phyloP scores from a whole-genome alignment of 1,139 yeast genomes.

The Nakaseomyces glabratus region DNA sequence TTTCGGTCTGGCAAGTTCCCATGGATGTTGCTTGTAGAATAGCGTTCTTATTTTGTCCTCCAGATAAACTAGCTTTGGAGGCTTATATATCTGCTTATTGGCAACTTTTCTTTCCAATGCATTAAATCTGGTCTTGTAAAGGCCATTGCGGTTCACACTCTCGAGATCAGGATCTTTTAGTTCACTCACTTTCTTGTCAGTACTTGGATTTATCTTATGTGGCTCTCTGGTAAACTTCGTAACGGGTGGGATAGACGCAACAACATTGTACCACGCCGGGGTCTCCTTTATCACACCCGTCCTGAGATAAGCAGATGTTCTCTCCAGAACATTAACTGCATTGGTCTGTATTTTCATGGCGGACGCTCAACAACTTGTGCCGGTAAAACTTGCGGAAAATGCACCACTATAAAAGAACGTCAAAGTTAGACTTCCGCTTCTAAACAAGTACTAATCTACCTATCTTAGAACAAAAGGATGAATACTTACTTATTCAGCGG shows the following conservation, averaged over 20 bases:
- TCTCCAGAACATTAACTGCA: constrained; percentile 64
- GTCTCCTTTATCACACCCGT: constrained; percentile 56
- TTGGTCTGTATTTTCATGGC: constrained; percentile 58
- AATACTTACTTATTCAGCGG: too few species aligned
- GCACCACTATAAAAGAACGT: too few species aligned
- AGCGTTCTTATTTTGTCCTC: constrained; percentile 78
- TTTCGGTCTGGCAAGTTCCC: constrained; percentile 97
- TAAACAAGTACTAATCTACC: too few species aligned
- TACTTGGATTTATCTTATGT: constrained; percentile 34
- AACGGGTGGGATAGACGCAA: constrained; percentile 71
- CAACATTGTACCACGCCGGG: constrained; percentile 84
- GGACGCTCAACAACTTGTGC: too few species aligned
- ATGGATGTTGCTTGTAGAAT: constrained; percentile 90
- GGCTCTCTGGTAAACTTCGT: constrained; percentile 46
- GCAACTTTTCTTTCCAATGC: constrained; percentile 28
- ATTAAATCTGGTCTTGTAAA: constrained; percentile 45
- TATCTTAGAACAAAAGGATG: too few species aligned
- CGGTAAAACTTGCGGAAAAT: too few species aligned
- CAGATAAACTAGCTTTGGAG: constrained; percentile 57
- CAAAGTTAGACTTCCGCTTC: too few species aligned
- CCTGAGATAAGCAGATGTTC: constrained; percentile 62
- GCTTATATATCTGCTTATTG: constrained; percentile 39
- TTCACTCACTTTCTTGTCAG: constrained; percentile 14
- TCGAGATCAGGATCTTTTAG: constrained; percentile 15
- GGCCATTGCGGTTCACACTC: constrained; percentile 14